Evolutionary conservation across 225 moss, liverwort and hornwort species (phyloP).

Genomic region (Bryoerythrophyllum caledonicum): DNA sequence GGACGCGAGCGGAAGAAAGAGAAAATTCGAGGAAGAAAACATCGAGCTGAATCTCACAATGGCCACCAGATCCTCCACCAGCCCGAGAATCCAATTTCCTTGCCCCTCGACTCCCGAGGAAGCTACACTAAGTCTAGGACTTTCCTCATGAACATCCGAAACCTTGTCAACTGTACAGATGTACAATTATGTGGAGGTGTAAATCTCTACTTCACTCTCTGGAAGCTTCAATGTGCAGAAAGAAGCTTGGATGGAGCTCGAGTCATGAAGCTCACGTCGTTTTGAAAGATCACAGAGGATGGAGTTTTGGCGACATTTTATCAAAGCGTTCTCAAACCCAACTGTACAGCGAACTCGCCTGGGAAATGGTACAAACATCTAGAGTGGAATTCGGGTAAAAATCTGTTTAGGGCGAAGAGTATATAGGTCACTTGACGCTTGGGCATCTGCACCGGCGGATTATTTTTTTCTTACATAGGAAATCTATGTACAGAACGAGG

Average conservation of each 20-base stretch:
- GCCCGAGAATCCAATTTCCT: slow-evolving; percentile 26
- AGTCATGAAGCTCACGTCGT: slow-evolving; percentile 8
- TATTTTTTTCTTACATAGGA: neutral
- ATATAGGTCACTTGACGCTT: neutral
- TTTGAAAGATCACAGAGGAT: slow-evolving; percentile 20
- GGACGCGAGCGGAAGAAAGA: slow-evolving; percentile 15
- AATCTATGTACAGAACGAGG: neutral
- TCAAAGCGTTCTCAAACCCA: no score
- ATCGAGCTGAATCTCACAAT: slow-evolving; percentile 43
- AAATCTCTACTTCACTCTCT: slow-evolving; percentile 8
- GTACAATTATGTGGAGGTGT: slow-evolving; percentile 10
- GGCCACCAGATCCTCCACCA: slow-evolving; percentile 25
- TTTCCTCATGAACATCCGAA: slow-evolving; percentile 14
- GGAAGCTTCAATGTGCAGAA: slow-evolving; percentile 10
- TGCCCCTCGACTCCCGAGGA: slow-evolving; percentile 39
- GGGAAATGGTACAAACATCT: slow-evolving; percentile 2
- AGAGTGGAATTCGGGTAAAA: neutral
- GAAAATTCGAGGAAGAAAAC: slow-evolving; percentile 32
- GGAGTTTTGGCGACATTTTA: slow-evolving; percentile 14
- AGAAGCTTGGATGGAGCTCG: slow-evolving; percentile 9
- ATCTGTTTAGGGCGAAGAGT: slow-evolving; percentile 18
- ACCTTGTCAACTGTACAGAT: slow-evolving; percentile 17
- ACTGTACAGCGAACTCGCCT: slow-evolving; percentile 7
- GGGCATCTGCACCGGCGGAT: neutral
- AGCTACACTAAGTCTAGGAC: slow-evolving; percentile 33